Base-by-base conservation (phyloP, 2,329 filamentous ascomycete species). In the Fusarium tjaetaba region DNA sequence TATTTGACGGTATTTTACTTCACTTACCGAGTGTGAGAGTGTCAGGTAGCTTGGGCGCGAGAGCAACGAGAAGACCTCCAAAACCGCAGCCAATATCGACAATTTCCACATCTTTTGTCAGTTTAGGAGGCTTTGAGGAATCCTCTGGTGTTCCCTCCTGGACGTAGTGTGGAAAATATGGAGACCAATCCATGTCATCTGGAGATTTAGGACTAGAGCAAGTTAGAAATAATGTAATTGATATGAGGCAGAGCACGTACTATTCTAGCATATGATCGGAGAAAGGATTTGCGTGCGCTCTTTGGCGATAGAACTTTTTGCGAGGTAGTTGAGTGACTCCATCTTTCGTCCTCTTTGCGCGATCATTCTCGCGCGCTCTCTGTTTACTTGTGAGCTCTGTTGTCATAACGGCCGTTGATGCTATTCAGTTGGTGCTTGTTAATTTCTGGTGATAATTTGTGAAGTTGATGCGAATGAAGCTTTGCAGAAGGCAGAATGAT, bases 21-120 rank as follows among this genome's bases (percentile, higher is more conserved):
- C 18, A 82, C 87, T 73, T 84, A 94, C 94, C 96, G 22, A 99
- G 84, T 74, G 98, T 91, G 71, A 98, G 85, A 2, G 91, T 94
- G 39, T 96, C 88, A 8, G 96, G 96, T 77, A 98, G 86, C 46
- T 91, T 86, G 2, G 95, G 94, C 18, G 94, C 91, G 52, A 99
- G 88, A 11, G 94, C 95, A 73, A 98, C 92, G 7, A 97, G 87
- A 64, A 99, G 86, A 11, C 96, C 96, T 52, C 96, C 96, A 81
- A 97, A 99, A 10, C 96, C 96, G 81, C 96, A 99, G 32, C 96
- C 96, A 80, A 99, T 98, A 84, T 99, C 96, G 73, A 96, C 95
- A 51, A 99, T 91, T 80, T 98, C 95, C 52, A 99, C 92, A 69
- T 94, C 87, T 80, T 93, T 92, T 45, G 66, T 79, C 53, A 83